Evolutionary conservation across 1,284 basidiomycete species (phyloP), one percentile per base, ranked within the genome.

Genomic region (Volvariella volvacea): DNA sequence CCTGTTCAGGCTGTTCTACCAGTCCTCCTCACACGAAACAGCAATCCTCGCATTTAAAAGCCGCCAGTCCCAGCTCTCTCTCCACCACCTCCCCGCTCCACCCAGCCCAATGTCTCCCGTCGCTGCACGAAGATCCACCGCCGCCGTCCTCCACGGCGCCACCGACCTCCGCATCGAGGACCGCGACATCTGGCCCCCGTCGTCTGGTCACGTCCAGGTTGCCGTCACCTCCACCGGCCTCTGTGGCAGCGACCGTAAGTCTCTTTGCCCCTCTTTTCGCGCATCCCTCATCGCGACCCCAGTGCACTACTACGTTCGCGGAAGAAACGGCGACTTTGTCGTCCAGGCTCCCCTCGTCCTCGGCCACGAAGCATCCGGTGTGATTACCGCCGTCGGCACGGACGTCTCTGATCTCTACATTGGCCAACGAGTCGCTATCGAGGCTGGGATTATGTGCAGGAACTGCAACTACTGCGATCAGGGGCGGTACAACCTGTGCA

Each of bases 401-500:
- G 76, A 77, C 37, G 80, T 86, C 47, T 70, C 68, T 50, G 56
- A 76, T 62, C 68, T 96, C 50, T 68, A 74, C 19, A 77, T 87
- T 19, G 93, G 94, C 39, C 88, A 93, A 64, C 80, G 90, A 41
- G 92, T 98, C 42, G 94, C 93, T 14, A 88, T 97, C 59, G 94
- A 98, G 64, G 88, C 91, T 9, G 94, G 94, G 33, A 78, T 93
- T 57, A 83, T 83, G 73, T 97, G 93, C 70, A 79, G 78, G 48
- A 71, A 71, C 38, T 89, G 86, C 63, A 62, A 67, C 39, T 80
- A 72, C 58, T 88, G 87, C 63, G 55, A 64, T 32, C 72, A 73
- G 40, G 90, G 89, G n/a, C 77, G 90, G 32, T 98, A 97, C 73
- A 97, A 98, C 70, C 80, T 98, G 48, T 98, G 94, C 75, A 82